These are phyloP conservation scores for Neurospora sp. DNA, from an alignment of 495 filamentous ascomycete species.

Conservation along the genomic window DNA sequence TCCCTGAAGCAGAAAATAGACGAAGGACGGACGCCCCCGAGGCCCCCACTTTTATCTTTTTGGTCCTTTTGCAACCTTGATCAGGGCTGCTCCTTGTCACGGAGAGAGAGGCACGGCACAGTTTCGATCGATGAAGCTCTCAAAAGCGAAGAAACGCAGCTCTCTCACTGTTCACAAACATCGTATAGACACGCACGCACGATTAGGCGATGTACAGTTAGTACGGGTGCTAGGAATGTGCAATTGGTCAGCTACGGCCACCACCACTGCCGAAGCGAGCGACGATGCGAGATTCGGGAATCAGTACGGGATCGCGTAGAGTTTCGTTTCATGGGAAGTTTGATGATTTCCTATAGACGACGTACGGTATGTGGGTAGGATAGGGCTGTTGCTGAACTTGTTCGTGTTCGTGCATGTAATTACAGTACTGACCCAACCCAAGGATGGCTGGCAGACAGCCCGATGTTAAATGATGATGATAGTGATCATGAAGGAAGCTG, in stretches of 20 bases:
- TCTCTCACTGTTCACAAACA: neutral
- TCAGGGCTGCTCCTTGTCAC: neutral
- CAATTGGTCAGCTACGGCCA: neutral
- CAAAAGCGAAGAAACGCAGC: neutral
- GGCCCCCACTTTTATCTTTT: neutral
- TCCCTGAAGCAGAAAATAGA: neutral
- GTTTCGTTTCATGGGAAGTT: neutral
- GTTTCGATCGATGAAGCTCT: neutral
- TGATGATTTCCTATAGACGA: neutral
- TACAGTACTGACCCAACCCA: neutral
- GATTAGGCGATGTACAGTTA: neutral
- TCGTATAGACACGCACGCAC: neutral
- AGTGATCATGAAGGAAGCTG: neutral
- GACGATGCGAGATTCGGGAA: neutral
- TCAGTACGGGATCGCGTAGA: neutral
- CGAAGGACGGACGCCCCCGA: neutral
- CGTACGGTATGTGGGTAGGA: neutral
- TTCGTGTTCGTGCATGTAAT: neutral
- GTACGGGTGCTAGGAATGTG: neutral
- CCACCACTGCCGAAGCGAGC: neutral
- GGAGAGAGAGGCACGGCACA: neutral
- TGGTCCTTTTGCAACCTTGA: neutral
- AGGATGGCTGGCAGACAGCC: neutral
- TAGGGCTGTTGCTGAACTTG: neutral
- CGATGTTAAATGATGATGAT: neutral